phyloP scores from a whole-genome alignment of 2,329 filamentous ascomycete genomes.

The Torrubiella hemipterigena region DNA sequence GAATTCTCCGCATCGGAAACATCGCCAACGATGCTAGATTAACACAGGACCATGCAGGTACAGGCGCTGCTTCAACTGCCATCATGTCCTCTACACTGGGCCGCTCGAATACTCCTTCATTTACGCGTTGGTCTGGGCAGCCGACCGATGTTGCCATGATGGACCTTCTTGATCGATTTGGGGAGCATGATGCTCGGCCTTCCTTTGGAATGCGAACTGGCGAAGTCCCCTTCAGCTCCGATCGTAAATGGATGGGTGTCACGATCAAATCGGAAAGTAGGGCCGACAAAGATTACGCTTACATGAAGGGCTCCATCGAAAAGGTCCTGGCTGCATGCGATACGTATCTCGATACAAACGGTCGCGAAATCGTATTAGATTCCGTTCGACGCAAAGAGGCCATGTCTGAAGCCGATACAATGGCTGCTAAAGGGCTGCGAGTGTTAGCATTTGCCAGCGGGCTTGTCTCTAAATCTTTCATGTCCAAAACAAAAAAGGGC shows the following conservation, averaged over 20 bases:
- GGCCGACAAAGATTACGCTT: slow-evolving; percentile 69
- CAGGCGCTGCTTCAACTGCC: slow-evolving; percentile 55
- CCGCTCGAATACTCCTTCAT: slow-evolving; percentile 42
- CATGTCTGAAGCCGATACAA: slow-evolving; percentile 64
- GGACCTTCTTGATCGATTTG: slow-evolving; percentile 81
- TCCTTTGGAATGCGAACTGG: slow-evolving; percentile 69
- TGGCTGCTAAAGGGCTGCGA: slow-evolving; percentile 81
- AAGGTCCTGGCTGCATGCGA: slow-evolving; percentile 78
- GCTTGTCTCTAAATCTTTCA: slow-evolving; percentile 36
- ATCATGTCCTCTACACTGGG: slow-evolving; percentile 77
- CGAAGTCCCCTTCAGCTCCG: slow-evolving; percentile 92
- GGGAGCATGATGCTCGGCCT: slow-evolving; percentile 82
- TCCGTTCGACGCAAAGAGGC: slow-evolving; percentile 62
- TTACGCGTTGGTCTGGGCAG: slow-evolving; percentile 91
- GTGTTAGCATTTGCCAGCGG: slow-evolving; percentile 93
- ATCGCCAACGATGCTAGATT: slow-evolving; percentile 91
- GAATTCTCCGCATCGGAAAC: slow-evolving; percentile 83
- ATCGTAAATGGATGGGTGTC: slow-evolving; percentile 98
- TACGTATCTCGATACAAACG: slow-evolving; percentile 77
- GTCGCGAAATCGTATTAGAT: slow-evolving; percentile 77
- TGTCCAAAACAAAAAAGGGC: slow-evolving; percentile 33
- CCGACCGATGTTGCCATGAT: slow-evolving; percentile 96
- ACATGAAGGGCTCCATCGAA: slow-evolving; percentile 92
- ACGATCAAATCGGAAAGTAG: slow-evolving; percentile 62
- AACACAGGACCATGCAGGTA: slow-evolving; percentile 58